Evolutionary conservation across 495 filamentous ascomycete genomes (phyloP), one percentile per base, ranked within the genome.

Genomic region (Penicillium parvum): DNA sequence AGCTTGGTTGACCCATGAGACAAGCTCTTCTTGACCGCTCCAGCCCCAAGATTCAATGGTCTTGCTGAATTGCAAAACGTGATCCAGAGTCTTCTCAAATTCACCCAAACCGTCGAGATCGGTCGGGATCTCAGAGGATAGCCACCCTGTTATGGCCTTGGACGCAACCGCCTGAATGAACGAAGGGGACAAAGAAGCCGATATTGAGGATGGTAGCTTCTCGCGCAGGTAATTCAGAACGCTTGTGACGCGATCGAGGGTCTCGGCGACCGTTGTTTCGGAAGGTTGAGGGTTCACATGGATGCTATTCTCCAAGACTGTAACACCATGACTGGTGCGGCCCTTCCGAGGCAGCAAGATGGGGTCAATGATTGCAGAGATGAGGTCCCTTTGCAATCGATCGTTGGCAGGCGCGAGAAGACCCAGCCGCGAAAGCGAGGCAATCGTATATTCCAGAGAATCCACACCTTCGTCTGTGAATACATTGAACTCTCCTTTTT

Each of bases 1-100:
- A 5, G 84, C 85, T 35, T 81, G 79, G 21, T 84, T 79, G 0
- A 84, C 79, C 92, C 92, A 98, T 28, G 87, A 82, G 7, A 79
- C 70, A 40, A 97, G 62, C 14, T 81, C 77, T 43, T 79, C 74
- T 16, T 84, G 74, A 14, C 85, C 86, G 18, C 74, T 73, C 79
- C 86, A 89, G 0, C 76, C 72, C 9, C 85, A 66, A 1, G 64
- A 61, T 32, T 82, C 77, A 9, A 96, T 62, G 3, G 61, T 71
- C 7, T 68, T 62, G 25, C 81, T 83, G 50, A 96, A 87, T 6
- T 72, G 57, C 25, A 72, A 63, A 7, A 88, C 78, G 35, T 70
- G 58, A 20, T 72, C 64, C 7, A 94, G 71, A 1, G 80, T 72
- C 1, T 69, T 64, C 51, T 89, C 77, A 54, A 95, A 96, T 7